phyloP scores from a whole-genome alignment of 2,329 filamentous ascomycete genomes.

The Tolypocladium tundrense region DNA sequence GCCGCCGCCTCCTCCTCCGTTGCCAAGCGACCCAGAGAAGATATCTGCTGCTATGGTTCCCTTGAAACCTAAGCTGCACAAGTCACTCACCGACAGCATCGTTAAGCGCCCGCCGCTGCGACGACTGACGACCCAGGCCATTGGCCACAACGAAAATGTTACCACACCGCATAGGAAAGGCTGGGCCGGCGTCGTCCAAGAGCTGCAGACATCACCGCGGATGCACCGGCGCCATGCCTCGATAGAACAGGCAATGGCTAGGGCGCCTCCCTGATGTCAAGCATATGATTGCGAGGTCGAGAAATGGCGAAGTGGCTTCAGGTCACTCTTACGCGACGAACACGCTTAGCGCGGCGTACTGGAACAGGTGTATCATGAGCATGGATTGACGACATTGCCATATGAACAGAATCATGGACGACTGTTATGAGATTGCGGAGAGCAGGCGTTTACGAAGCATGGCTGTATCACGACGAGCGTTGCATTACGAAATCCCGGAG shows the following conservation, averaged over 20 bases:
- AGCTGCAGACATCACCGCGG: constrained; percentile 49
- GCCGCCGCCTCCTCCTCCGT: constrained; percentile 17
- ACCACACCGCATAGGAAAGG: constrained; percentile 39
- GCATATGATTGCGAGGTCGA: background rate
- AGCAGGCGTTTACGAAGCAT: constrained; percentile 9
- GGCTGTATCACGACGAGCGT: constrained; percentile 13
- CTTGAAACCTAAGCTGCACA: constrained; percentile 24
- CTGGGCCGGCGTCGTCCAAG: constrained; percentile 54
- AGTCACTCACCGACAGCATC: constrained; percentile 32
- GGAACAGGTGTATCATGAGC: background rate
- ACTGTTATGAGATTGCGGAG: background rate
- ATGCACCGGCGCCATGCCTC: constrained; percentile 54
- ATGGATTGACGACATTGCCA: background rate
- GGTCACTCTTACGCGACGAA: background rate
- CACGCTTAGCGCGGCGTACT: background rate
- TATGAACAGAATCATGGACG: background rate
- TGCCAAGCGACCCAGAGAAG: constrained; percentile 24
- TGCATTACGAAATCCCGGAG: constrained; percentile 1
- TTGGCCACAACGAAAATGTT: constrained; percentile 40
- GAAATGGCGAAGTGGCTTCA: too few relatives aligned
- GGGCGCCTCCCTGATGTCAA: constrained; percentile 8
- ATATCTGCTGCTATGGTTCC: constrained; percentile 16
- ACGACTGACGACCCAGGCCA: constrained; percentile 42
- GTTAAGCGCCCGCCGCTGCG: constrained; percentile 37
- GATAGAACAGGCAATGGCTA: constrained; percentile 46